A percentile compares a stretch with the other conserved stretches of the same genome.
phyloP scores from a whole-genome alignment of 1,284 basidiomycete genomes.

The Ceratobasidium theobromae region DNA sequence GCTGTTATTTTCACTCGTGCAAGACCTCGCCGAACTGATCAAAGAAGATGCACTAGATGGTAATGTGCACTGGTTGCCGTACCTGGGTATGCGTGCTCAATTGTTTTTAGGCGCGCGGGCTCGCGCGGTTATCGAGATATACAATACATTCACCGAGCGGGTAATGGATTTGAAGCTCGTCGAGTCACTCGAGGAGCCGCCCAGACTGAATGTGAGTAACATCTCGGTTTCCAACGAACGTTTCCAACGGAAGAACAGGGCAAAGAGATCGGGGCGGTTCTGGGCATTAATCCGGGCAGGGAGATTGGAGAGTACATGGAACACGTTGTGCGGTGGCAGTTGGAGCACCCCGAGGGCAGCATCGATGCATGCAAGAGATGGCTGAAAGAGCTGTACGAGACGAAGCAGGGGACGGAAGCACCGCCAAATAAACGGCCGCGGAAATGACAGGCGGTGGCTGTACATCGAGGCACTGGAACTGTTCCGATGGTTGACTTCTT shows the following conservation, averaged over 20 bases:
- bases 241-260: not conserved
- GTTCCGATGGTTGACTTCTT: not conserved
- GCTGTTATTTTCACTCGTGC: constrained; percentile 71
- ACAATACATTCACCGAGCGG: constrained; percentile 62
- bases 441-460: constrained; percentile 6
- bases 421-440: constrained; percentile 3
- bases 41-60: constrained; percentile 52
- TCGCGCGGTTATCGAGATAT: constrained; percentile 54
- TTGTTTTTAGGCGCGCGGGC: constrained; percentile 48
- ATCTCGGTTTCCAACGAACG: not conserved
- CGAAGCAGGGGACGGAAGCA: not conserved
- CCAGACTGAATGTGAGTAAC: constrained; percentile 73
- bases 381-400: constrained; percentile 57
- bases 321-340: constrained; percentile 77
- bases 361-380: constrained; percentile 69
- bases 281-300: constrained; percentile 63
- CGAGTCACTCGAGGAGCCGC: constrained; percentile 62
- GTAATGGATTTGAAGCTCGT: constrained; percentile 66
- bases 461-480: not conserved
- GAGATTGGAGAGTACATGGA: constrained; percentile 68
- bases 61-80: constrained; percentile 39
- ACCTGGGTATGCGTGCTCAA: not conserved
- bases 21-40: constrained; percentile 59
- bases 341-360: constrained; percentile 67
- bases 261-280: constrained; percentile 54